These are phyloP conservation scores for Fulvia fulva DNA, from an alignment of 2,329 filamentous ascomycete species.

Conservation along the genomic window DNA sequence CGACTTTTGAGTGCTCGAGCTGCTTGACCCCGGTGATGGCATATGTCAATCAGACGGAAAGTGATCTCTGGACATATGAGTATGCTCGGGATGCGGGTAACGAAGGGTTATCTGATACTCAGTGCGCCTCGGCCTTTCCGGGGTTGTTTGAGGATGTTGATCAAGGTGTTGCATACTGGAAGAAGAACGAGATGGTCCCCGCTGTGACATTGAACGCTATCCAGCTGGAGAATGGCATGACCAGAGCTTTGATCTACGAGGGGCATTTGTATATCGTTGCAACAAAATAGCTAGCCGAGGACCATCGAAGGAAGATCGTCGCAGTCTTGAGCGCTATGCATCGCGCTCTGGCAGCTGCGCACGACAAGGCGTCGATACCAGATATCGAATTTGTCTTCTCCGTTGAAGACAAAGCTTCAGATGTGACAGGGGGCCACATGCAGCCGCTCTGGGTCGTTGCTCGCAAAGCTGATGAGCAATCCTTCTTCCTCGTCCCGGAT, in stretches of 20 bases:
- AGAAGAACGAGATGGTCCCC: constrained; percentile 12
- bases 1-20: constrained; percentile 17
- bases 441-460: constrained; percentile 37
- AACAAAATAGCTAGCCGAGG: constrained; percentile 23
- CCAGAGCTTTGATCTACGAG: constrained; percentile 34
- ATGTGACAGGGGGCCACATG: constrained; percentile 29
- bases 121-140: constrained; percentile 32
- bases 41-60: constrained; percentile 10
- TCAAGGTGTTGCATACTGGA: constrained; percentile 25
- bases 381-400: constrained; percentile 50
- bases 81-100: constrained; percentile 16
- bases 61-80: constrained; percentile 13
- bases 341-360: constrained; percentile 44
- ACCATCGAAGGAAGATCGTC: constrained; percentile 25
- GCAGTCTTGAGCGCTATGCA: constrained; percentile 43
- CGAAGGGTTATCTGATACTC: constrained; percentile 17
- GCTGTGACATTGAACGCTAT: constrained; percentile 14
- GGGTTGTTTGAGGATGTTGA: constrained; percentile 31
- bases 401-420: constrained; percentile 41
- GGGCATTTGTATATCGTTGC: constrained; percentile 34
- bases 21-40: constrained; percentile 15
- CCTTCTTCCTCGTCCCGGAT: constrained; percentile 50
- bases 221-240: constrained; percentile 23
- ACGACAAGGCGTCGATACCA: constrained; percentile 37
- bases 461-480: constrained; percentile 32